phyloP scores from a whole-genome alignment of 257 asterid genomes.

The Plantago elongata region DNA sequence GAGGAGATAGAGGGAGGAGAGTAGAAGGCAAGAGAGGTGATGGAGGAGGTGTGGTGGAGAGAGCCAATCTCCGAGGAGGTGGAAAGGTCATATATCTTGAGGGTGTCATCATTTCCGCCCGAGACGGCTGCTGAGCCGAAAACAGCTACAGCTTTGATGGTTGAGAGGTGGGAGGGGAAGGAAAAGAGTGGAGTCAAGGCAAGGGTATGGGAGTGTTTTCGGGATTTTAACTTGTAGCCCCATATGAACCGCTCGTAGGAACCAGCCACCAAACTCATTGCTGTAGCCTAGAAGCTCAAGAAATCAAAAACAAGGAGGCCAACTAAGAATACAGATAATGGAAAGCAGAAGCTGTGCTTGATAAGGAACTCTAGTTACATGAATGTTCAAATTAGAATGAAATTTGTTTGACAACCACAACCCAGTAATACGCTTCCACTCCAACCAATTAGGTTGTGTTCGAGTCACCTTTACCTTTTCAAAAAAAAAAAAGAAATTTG shows the following conservation, averaged over 20 bases:
- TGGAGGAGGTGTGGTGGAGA: conserved; percentile 58
- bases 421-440: too few relatives aligned
- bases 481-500: too few relatives aligned
- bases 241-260: conserved; percentile 93
- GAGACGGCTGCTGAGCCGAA: conserved; percentile 81
- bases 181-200: conserved; percentile 61
- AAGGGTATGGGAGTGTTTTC: conserved; percentile 27
- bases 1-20: conserved; percentile 57
- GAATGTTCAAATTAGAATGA: too few relatives aligned
- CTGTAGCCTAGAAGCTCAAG: background rate
- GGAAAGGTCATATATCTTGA: conserved; percentile 87
- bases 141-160: conserved; percentile 85
- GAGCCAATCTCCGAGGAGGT: conserved; percentile 80
- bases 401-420: too few relatives aligned
- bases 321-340: too few relatives aligned
- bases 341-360: too few relatives aligned
- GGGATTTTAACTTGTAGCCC: conserved; percentile 70
- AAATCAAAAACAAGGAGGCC: background rate
- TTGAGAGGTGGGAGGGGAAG: conserved; percentile 91
- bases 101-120: conserved; percentile 89
- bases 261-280: conserved; percentile 79
- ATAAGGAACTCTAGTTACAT: too few relatives aligned
- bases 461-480: too few relatives aligned
- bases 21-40: conserved; percentile 72
- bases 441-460: too few relatives aligned